phyloP scores from a whole-genome alignment of 2,329 filamentous ascomycete species.

The Periconia macrospinosa region DNA sequence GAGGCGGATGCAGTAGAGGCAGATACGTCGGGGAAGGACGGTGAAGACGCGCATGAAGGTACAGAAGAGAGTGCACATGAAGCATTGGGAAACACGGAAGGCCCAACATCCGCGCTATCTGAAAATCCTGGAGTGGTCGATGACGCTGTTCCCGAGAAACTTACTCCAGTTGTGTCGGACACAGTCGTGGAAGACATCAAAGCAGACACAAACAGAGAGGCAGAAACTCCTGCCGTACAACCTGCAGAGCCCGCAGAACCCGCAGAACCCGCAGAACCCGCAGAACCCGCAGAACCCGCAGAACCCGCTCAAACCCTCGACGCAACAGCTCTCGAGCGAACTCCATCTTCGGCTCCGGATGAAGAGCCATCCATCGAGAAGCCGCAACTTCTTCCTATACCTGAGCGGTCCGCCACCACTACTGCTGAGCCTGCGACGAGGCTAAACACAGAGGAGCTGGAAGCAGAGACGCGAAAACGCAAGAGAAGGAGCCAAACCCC shows the following conservation, averaged over 20 bases:
- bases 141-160: neutral
- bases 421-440: slow-evolving; percentile 33
- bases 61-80: neutral
- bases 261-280: slow-evolving; percentile 19
- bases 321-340: slow-evolving; percentile 7
- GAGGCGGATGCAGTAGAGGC: slow-evolving; percentile 6
- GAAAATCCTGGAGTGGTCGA: neutral
- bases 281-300: slow-evolving; percentile 13
- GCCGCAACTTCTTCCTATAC: slow-evolving; percentile 26
- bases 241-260: slow-evolving; percentile 13
- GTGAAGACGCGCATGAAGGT: neutral
- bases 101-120: neutral
- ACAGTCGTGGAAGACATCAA: slow-evolving; percentile 11
- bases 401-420: slow-evolving; percentile 20
- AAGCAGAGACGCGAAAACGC: slow-evolving; percentile 44
- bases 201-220: slow-evolving; percentile 11
- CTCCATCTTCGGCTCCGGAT: slow-evolving; percentile 22
- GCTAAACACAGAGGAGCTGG: slow-evolving; percentile 40
- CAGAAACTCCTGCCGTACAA: slow-evolving; percentile 14
- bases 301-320: slow-evolving; percentile 12
- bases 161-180: neutral
- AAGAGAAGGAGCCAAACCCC: slow-evolving; percentile 47
- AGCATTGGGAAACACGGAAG: neutral
- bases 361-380: slow-evolving; percentile 39
- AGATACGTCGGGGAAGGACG: slow-evolving; percentile 8